Evolutionary conservation across 2,329 filamentous ascomycete genomes (phyloP), one percentile per base, ranked within the genome.

Genomic region (Fusarium longipes): DNA sequence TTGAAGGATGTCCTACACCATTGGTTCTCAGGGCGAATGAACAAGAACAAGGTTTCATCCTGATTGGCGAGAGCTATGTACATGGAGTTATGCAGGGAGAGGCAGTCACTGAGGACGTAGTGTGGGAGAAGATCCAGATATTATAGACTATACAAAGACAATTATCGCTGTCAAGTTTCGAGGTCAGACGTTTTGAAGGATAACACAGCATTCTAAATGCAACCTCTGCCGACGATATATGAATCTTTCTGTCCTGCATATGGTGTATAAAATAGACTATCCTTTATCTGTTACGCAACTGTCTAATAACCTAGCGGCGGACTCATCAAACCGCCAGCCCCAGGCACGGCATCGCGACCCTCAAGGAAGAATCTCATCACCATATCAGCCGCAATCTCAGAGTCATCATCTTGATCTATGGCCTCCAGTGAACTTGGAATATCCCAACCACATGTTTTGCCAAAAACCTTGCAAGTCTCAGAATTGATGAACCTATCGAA

Each of bases 61-160:
- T 62, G 2, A 1, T 55, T 15, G 40, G 58, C 0, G 58, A 62
- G 4, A 1, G 22, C 1, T 62, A 62, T 4, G n/a, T 61, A 0
- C 58, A 62, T 2, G 58, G 58, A 0, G 29, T 14, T 6, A 62
- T 62, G 57, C 29, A 42, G 4, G 57, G 58, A 17, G 57, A 62
- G 1, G 22, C 57, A 1, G 10, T 62, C 2, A 36, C n/a, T 18
- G 33, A 55, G 15, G 12, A 42, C 14, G 5, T 10, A 0, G 9
- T 6, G 1, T 62, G 57, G 57, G 17, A 55, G 2, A 36, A 27
- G 0, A 30, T 47, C 5, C 18, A 40, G 15, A 24, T 62, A 17
- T 1, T 62, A 24, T 6, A 32, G 27, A 22, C 27, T 8, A 10
- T 9, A 10, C 8, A 27, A 27, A 27, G 27, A 27, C 8, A 27